These are phyloP conservation scores for Exserohilum rostratum DNA, from an alignment of 2,329 filamentous ascomycete genomes.

Conservation along the genomic window DNA sequence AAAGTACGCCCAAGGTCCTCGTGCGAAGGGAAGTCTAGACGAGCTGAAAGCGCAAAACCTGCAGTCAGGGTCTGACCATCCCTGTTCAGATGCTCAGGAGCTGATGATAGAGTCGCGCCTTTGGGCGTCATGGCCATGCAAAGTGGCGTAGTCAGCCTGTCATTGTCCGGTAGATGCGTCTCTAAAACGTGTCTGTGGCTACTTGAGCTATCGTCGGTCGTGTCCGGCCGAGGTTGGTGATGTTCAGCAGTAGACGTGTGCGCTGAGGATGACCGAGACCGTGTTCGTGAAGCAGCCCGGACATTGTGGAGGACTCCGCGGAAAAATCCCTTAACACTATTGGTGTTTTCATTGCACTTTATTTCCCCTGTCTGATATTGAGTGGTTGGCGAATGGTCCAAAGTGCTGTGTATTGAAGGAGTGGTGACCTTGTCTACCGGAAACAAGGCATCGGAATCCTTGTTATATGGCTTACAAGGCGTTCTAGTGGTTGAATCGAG, in stretches of 20 bases:
- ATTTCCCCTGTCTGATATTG: constrained; percentile 9
- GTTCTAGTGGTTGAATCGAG: background rate
- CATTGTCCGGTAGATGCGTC: background rate
- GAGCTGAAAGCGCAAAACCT: constrained; percentile 12
- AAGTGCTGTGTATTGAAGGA: constrained; percentile 9
- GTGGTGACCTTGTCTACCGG: constrained; percentile 13
- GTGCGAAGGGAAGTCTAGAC: constrained; percentile 2
- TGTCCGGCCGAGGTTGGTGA: constrained; percentile 9
- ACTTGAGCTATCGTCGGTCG: constrained; percentile 7
- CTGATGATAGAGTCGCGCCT: background rate
- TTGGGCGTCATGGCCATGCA: background rate
- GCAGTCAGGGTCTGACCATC: constrained; percentile 15
- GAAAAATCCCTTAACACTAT: constrained; percentile 27
- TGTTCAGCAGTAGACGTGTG: constrained; percentile 11
- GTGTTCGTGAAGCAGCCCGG: constrained; percentile 27
- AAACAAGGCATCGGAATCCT: constrained; percentile 9
- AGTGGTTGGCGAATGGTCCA: constrained; percentile 9
- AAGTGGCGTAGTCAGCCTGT: constrained; percentile 2
- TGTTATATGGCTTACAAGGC: constrained; percentile 3
- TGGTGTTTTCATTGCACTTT: constrained; percentile 10
- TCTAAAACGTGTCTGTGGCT: constrained; percentile 2
- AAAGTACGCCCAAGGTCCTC: constrained; percentile 2
- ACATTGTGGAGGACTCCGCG: constrained; percentile 31
- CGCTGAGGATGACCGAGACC: constrained; percentile 25
- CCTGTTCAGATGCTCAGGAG: constrained; percentile 16